Percentiles rank a stretch among this genome's conserved stretches.
Evolutionary conservation across 192 early-diverging fungal genomes (phyloP).

Genomic region (Phlyctochytrium arcticum): DNA sequence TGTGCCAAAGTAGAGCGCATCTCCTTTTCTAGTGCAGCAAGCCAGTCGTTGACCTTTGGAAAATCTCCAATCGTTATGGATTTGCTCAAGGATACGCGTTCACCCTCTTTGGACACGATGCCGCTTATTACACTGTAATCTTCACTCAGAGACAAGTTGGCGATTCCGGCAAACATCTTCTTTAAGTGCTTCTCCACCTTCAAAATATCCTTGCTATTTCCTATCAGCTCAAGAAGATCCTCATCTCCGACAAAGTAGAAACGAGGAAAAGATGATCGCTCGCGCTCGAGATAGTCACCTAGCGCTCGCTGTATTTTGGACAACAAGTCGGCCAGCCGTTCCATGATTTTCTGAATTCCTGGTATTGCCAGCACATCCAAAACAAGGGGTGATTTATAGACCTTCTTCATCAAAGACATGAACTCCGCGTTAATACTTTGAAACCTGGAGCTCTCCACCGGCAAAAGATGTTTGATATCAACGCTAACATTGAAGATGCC

Average conservation of each 20-base stretch:
- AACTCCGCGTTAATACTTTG: conserved; percentile 98
- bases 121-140: conserved; percentile 67
- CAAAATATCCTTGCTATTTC: conserved; percentile 92
- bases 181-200: conserved; percentile 98
- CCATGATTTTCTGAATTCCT: conserved; percentile 93
- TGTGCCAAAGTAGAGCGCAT: conserved; percentile 86
- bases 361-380: conserved; percentile 90
- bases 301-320: conserved; percentile 97
- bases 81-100: conserved; percentile 75
- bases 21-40: conserved; percentile 87
- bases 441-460: conserved; percentile 94
- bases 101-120: conserved; percentile 91
- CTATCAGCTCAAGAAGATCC: conserved; percentile 99
- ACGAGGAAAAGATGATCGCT: conserved; percentile 94
- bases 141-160: conserved; percentile 77
- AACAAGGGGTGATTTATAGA: conserved; percentile 97
- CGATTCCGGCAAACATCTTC: conserved; percentile 99
- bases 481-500: conserved; percentile 96
- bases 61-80: conserved; percentile 75
- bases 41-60: conserved; percentile 97
- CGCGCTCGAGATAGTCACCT: conserved; percentile 97
- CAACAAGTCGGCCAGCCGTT: conserved; percentile 88
- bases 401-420: conserved; percentile 96
- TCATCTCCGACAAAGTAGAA: conserved; percentile 99
- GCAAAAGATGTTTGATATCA: conserved; percentile 96